phyloP scores from a whole-genome alignment of 805 yeast species.

The Candida qinlingensis region DNA sequence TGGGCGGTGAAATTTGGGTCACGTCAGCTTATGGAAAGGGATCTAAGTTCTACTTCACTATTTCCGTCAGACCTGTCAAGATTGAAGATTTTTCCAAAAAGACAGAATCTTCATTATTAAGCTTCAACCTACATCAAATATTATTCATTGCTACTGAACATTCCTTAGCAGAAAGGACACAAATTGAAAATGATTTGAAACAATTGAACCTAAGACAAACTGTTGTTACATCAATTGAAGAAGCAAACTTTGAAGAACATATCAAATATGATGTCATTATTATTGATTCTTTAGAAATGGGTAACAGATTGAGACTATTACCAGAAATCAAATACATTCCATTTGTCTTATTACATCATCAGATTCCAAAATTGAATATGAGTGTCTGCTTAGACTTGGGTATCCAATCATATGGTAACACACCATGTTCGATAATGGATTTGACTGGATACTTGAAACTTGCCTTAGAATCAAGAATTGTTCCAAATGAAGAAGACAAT shows the following conservation, averaged over 20 bases:
- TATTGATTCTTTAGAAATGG: conserved; percentile 73
- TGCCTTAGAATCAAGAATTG: conserved; percentile 76
- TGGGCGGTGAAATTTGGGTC: conserved; percentile 95
- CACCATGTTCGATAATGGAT: conserved; percentile 79
- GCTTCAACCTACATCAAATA: conserved; percentile 66
- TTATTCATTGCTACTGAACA: conserved; percentile 66
- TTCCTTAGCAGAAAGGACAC: conserved; percentile 40
- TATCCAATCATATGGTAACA: conserved; percentile 81
- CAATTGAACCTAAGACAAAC: conserved; percentile 58
- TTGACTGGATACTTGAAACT: conserved; percentile 79
- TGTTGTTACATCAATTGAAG: conserved; percentile 51
- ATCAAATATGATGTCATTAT: conserved; percentile 72
- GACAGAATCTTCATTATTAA: conserved; percentile 62
- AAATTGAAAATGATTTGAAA: conserved; percentile 44
- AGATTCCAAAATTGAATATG: conserved; percentile 74
- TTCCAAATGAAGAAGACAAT: conserved; percentile 74
- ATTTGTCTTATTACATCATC: conserved; percentile 68
- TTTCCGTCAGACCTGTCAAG: conserved; percentile 66
- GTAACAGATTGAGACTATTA: conserved; percentile 58
- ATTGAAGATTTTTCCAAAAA: conserved; percentile 43
- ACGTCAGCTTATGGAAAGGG: conserved; percentile 75
- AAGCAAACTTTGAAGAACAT: conserved; percentile 45
- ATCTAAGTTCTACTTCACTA: conserved; percentile 76
- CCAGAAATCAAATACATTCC: conserved; percentile 84
- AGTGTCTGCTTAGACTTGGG: conserved; percentile 80